phyloP scores from a whole-genome alignment of 2,329 filamentous ascomycete species.

The Graphiopsis chlorocephala region DNA sequence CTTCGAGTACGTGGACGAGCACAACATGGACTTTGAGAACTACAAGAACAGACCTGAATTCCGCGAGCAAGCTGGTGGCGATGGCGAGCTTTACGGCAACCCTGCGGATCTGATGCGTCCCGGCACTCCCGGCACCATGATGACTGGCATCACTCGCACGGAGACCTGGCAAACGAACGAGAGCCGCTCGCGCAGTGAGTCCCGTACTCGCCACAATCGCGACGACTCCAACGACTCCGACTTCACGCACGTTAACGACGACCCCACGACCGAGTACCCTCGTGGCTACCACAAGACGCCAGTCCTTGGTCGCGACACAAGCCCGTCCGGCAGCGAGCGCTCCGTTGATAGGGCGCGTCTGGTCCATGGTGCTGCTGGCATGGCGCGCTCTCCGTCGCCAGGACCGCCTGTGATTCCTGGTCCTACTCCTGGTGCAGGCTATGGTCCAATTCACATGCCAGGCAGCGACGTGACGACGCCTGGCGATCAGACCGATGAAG shows the following conservation, averaged over 20 bases:
- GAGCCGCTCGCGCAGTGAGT: conserved; percentile 26
- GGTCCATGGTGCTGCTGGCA: conserved; percentile 29
- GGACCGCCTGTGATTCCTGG: conserved; percentile 18
- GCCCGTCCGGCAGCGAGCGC: conserved; percentile 35
- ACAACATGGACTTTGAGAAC: conserved; percentile 82
- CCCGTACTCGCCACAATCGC: conserved; percentile 19
- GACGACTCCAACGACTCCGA: conserved; percentile 27
- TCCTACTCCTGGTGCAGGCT: conserved; percentile 24
- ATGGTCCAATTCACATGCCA: conserved; percentile 27
- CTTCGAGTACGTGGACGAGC: conserved; percentile 87
- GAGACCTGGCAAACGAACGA: conserved; percentile 31
- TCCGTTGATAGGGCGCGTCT: conserved; percentile 19
- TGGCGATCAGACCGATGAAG: conserved; percentile 29
- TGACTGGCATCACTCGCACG: conserved; percentile 30
- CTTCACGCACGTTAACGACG: conserved; percentile 28
- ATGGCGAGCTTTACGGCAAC: conserved; percentile 57
- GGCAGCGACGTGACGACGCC: conserved; percentile 27
- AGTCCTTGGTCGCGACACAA: conserved; percentile 41
- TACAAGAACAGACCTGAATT: conserved; percentile 91
- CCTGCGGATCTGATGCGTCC: conserved; percentile 59
- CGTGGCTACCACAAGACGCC: conserved; percentile 49
- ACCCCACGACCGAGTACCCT: conserved; percentile 43
- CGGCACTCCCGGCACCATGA: conserved; percentile 57
- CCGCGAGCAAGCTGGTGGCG: conserved; percentile 77
- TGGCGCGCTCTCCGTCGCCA: conserved; percentile 27